Conservation (phyloP, 1,284 basidiomycete genomes). For the Puccinia novopanici region DNA sequence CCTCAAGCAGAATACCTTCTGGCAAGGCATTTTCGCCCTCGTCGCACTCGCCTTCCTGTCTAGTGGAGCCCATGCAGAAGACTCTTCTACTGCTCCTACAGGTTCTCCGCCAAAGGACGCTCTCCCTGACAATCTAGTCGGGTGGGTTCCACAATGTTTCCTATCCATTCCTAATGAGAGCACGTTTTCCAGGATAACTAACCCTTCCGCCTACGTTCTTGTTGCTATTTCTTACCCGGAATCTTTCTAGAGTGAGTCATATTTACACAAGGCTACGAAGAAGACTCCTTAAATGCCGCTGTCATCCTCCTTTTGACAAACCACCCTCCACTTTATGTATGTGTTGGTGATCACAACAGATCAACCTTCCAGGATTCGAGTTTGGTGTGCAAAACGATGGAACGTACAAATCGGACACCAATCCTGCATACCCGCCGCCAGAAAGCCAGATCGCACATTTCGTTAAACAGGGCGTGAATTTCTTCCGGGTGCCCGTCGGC, state of each 20-base stretch:
- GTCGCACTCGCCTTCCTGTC: not conserved
- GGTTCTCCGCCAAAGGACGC: not conserved
- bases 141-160: not conserved
- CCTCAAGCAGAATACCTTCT: slow-evolving; percentile 15
- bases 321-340: too few species aligned
- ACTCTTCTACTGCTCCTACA: not conserved
- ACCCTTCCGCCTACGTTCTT: not conserved
- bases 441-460: slow-evolving; percentile 32
- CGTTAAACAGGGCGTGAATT: slow-evolving; percentile 12
- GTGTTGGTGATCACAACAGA: not conserved
- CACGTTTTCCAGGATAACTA: not conserved
- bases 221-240: not conserved
- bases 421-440: slow-evolving; percentile 5
- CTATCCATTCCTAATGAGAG: not conserved
- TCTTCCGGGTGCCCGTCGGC: slow-evolving; percentile 22
- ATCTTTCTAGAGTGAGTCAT: slow-evolving; percentile 4
- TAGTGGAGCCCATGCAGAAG: not conserved
- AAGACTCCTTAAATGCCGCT: not conserved
- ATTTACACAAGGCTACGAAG: not conserved
- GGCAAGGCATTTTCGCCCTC: slow-evolving; percentile 13
- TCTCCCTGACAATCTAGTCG: not conserved
- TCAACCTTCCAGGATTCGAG: slow-evolving; percentile 42
- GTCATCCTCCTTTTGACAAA: not conserved
- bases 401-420: not conserved
- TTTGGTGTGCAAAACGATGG: slow-evolving; percentile 27